A percentile compares a stretch with the other conserved stretches of the same genome.
Evolutionary conservation across 495 filamentous ascomycete species (phyloP).

Genomic region (Hypoxylon trugodes): DNA sequence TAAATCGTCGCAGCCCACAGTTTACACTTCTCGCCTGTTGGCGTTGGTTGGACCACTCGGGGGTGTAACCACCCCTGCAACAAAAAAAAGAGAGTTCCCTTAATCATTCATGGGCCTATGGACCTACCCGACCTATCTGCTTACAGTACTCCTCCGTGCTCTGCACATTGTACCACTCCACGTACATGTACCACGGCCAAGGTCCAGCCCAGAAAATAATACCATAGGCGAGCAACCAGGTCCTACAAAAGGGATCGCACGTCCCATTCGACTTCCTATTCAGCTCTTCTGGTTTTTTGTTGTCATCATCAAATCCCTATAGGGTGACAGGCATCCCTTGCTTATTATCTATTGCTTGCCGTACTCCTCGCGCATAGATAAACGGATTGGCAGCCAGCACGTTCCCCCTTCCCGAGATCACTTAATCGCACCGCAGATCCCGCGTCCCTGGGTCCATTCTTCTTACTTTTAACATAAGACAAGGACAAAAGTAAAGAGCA

Average conservation of each 20-base stretch:
- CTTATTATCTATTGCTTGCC: conserved; percentile 28
- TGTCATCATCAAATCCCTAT: conserved; percentile 15
- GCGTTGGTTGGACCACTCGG: conserved; percentile 28
- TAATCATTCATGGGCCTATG: no score
- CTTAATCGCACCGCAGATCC: background rate
- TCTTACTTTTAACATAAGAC: no score
- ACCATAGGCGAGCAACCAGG: background rate
- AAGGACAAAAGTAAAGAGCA: no score
- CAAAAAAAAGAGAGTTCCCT: conserved; percentile 8
- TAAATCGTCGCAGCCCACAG: conserved; percentile 10
- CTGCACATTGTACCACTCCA: no score
- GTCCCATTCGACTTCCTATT: conserved; percentile 23
- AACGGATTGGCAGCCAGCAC: conserved; percentile 5
- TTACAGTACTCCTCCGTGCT: no score
- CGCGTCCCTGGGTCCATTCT: no score
- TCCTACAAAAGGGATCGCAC: conserved; percentile 34
- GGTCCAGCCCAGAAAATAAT: conserved; percentile 7
- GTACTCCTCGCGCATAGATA: conserved; percentile 22
- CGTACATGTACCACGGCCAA: no score
- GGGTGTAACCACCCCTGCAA: conserved; percentile 29
- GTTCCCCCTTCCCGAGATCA: conserved; percentile 4
- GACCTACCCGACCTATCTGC: background rate
- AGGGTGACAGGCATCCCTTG: conserved; percentile 32
- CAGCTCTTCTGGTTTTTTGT: conserved; percentile 12
- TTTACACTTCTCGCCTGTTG: conserved; percentile 17